Percentiles rank a stretch among this genome's conserved stretches.
phyloP scores from a whole-genome alignment of 164 flowering plant species.

The Stephania yunnanensis region DNA sequence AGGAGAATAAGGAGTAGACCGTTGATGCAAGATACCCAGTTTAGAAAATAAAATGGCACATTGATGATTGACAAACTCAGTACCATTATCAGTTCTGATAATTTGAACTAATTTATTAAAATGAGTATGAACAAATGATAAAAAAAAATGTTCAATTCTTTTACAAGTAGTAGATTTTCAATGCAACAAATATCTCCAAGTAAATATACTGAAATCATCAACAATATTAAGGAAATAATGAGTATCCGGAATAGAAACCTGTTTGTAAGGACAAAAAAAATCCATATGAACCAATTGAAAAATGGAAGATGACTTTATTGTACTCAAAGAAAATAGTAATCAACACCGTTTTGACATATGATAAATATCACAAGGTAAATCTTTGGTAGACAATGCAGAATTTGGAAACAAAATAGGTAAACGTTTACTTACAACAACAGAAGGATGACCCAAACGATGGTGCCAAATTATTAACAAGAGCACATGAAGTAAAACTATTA shows the following conservation, averaged over 20 bases:
- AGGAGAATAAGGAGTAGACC: neutral
- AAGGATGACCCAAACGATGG: neutral
- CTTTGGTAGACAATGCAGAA: too few species aligned
- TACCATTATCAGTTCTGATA: neutral
- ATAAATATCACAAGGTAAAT: neutral
- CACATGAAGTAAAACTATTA: too few species aligned
- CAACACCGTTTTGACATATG: neutral
- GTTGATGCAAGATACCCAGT: neutral
- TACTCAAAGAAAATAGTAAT: neutral
- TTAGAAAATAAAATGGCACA: neutral
- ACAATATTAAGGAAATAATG: neutral
- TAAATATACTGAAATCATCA: neutral
- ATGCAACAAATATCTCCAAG: neutral
- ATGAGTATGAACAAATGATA: neutral
- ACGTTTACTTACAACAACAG: neutral
- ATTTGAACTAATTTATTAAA: neutral
- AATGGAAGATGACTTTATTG: neutral
- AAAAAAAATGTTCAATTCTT: neutral
- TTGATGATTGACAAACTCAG: neutral
- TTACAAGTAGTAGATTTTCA: neutral
- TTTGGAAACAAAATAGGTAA: neutral
- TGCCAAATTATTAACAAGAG: neutral
- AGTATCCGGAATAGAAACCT: too few species aligned
- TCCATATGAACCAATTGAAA: neutral
- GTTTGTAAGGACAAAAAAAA: neutral